Conservation (phyloP, 257 asterid species). For the Eucommia ulmoides region DNA sequence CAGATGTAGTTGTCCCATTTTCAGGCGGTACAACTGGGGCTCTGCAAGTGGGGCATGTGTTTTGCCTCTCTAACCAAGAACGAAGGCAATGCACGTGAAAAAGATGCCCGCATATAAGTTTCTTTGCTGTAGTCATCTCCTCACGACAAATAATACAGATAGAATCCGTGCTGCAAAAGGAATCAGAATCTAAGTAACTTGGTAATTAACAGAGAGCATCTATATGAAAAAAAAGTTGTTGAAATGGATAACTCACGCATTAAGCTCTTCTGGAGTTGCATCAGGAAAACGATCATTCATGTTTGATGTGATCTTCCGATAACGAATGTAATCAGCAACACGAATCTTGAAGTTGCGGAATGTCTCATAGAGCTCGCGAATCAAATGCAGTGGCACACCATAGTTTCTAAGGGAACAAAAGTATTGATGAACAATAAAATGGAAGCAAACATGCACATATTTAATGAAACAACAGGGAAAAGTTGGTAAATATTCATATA, state of each 20-base stretch:
- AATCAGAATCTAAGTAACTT: no score
- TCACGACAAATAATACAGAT: conserved; percentile 97
- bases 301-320: conserved; percentile 83
- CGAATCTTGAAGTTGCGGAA: conserved; percentile 86
- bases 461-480: background rate
- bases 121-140: conserved; percentile 94
- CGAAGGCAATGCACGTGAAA: conserved; percentile 95
- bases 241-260: conserved; percentile 33
- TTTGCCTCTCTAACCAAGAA: conserved; percentile 92
- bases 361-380: conserved; percentile 93
- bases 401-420: conserved; percentile 41
- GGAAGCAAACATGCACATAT: background rate
- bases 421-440: background rate
- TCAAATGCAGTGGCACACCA: conserved; percentile 95
- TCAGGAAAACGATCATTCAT: conserved; percentile 96
- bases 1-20: conserved; percentile 38
- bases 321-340: conserved; percentile 85
- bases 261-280: conserved; percentile 90
- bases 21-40: conserved; percentile 88
- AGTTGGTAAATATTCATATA: no score
- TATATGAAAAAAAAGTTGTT: conserved; percentile 4
- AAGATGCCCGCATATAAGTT: conserved; percentile 85
- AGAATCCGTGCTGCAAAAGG: conserved; percentile 56
- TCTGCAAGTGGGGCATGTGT: conserved; percentile 95
- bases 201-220: no score